Evolutionary conservation across 768 basidiomycete species (phyloP).

Genomic region (Dentipellis sp.): DNA sequence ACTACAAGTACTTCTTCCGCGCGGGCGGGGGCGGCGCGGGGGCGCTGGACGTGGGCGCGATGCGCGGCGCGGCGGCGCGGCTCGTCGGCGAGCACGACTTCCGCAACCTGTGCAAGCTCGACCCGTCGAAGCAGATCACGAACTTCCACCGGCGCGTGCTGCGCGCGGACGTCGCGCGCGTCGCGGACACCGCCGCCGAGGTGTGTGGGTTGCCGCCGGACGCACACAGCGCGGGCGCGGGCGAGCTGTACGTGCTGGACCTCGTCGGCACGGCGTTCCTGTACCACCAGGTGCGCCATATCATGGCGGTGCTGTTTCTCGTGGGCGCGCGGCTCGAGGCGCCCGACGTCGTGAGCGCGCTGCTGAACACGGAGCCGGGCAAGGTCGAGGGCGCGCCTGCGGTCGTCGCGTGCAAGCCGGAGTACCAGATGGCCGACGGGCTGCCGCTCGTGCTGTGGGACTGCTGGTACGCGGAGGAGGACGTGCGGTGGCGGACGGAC

Average conservation of each 20-base stretch:
- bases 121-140: constrained; percentile 84
- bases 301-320: constrained; percentile 86
- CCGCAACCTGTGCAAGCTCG: constrained; percentile 90
- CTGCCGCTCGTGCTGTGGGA: constrained; percentile 90
- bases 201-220: neutral
- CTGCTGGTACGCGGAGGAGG: constrained; percentile 60
- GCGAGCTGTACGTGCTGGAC: constrained; percentile 62
- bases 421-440: constrained; percentile 90
- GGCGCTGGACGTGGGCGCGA: constrained; percentile 55
- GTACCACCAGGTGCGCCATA: constrained; percentile 94
- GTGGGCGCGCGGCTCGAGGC: constrained; percentile 74
- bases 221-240: constrained; percentile 8
- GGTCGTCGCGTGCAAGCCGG: constrained; percentile 65
- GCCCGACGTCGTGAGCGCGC: constrained; percentile 56
- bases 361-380: no score
- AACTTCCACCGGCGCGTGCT: constrained; percentile 64
- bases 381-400: constrained; percentile 38
- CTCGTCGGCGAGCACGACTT: constrained; percentile 92
- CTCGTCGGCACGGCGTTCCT: constrained; percentile 84
- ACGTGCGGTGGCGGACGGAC: constrained; percentile 67
- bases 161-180: constrained; percentile 50
- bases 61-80: constrained; percentile 63
- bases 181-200: constrained; percentile 17
- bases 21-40: constrained; percentile 14
- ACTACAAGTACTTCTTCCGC: constrained; percentile 98